Conservation (phyloP, 306 rosid species). For the Trifolium pratense region DNA sequence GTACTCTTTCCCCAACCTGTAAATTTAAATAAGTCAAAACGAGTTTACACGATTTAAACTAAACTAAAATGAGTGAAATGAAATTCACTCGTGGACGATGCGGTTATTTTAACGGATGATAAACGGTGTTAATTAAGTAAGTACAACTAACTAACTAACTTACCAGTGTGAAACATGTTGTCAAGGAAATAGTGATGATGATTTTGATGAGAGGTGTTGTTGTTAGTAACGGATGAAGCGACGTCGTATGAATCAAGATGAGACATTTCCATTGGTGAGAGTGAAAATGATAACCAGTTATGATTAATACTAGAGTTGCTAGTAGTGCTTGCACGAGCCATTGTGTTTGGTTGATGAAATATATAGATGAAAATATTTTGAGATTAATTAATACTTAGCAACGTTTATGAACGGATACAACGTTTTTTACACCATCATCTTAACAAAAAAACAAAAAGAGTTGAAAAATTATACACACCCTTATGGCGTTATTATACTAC, state of each 20-base stretch:
- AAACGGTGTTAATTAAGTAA: not conserved
- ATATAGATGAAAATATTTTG: too few species aligned
- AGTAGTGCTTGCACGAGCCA: conserved; percentile 72
- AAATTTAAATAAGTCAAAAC: not conserved
- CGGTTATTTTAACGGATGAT: not conserved
- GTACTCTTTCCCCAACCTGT: conserved; percentile 63
- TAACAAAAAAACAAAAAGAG: not conserved
- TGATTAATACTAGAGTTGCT: conserved; percentile 29
- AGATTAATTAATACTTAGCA: too few species aligned
- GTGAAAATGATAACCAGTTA: conserved; percentile 89
- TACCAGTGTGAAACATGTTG: conserved; percentile 65
- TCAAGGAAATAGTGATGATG: conserved; percentile 65
- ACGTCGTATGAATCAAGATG: conserved; percentile 64
- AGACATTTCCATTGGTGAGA: conserved; percentile 88
- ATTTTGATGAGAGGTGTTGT: conserved; percentile 45
- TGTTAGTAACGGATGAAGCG: conserved; percentile 50
- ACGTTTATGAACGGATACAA: too few species aligned
- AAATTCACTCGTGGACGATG: not conserved
- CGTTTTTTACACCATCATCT: not conserved
- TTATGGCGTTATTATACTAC: not conserved
- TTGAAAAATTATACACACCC: not conserved
- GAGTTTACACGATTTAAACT: not conserved
- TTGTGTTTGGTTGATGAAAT: too few species aligned
- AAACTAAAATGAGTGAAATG: not conserved
- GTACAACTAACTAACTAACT: not conserved